phyloP scores from a whole-genome alignment of 257 asterid species.

The Jacaranda copaia region DNA sequence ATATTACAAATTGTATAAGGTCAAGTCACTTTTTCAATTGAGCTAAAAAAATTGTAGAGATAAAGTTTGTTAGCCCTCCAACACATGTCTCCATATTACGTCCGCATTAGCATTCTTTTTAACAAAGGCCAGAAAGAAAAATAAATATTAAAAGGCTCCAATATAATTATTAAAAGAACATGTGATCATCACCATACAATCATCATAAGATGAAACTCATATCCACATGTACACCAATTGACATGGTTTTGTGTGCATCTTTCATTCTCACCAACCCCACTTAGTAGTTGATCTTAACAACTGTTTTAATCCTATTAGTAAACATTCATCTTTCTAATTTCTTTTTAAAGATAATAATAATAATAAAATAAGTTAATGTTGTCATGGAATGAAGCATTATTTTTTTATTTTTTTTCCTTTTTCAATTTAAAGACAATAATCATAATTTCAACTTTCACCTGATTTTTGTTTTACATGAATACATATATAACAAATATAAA shows the following conservation, averaged over 20 bases:
- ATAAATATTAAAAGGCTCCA: background rate
- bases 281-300: constrained; percentile 47
- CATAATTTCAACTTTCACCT: no score
- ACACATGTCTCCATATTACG: constrained; percentile 51
- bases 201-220: constrained; percentile 38
- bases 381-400: background rate
- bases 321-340: constrained; percentile 11
- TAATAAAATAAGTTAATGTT: background rate
- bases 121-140: constrained; percentile 14
- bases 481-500: no score
- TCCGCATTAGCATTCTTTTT: constrained; percentile 44
- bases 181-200: constrained; percentile 39
- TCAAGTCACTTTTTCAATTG: no score
- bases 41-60: no score
- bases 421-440: background rate
- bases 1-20: no score
- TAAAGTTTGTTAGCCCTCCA: constrained; percentile 42
- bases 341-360: background rate
- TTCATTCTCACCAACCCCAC: constrained; percentile 52
- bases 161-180: constrained; percentile 34
- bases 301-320: constrained; percentile 33
- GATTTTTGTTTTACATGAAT: no score
- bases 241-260: constrained; percentile 49
- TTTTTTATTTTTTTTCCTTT: no score
- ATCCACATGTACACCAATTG: constrained; percentile 74